Evolutionary conservation across 768 basidiomycete species (phyloP), one percentile per base, ranked within the genome.

Genomic region (Tricholoma terreum): DNA sequence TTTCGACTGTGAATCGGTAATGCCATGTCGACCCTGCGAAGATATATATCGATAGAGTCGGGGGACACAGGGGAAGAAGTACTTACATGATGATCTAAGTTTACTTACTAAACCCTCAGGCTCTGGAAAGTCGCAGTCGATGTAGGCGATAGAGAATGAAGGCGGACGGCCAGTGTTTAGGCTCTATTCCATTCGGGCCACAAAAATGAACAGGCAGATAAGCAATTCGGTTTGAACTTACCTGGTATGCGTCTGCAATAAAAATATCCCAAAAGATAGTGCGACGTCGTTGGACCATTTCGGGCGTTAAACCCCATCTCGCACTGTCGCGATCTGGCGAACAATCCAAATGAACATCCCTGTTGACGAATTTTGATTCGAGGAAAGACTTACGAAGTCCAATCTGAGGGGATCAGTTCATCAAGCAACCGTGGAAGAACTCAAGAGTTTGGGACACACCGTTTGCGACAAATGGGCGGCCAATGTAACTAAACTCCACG

Each of bases 181-280:
- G 62, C 86, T 83, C 88, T 90, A 66, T 2, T 35, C 27, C 17
- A 14, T 17, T 45, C 2, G 15, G 12, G 9, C 17, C 35, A 38
- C 51, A 57, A 36, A 21, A 4, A 15, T 27, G 57, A 8, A 21
- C 15, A 9, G 14, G 34, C 17, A 50, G 11, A 30, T 11, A 33
- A 55, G 21, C 38, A 51, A n/a, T 27, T 6, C 24, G 24, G 24
- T 27, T 27, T 6, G 14, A 11, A 17, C 12, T 7, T 12, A 87
- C 87, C 72, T 81, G 76, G 84, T 85, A 90, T 3, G 80, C 75
- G 61, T 91, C 89, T 0, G 84, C 83, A n/a, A 85, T 77, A 60
- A 89, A 90, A 10, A 90, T 74, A 64, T 90, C 86, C 89, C 89
- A 92, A 71, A 92, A 90, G 8, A 89, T 71, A 34, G 84, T 73